These are phyloP conservation scores for Pyrenula aspistea DNA, from an alignment of 495 filamentous ascomycete genomes.

Conservation along the genomic window DNA sequence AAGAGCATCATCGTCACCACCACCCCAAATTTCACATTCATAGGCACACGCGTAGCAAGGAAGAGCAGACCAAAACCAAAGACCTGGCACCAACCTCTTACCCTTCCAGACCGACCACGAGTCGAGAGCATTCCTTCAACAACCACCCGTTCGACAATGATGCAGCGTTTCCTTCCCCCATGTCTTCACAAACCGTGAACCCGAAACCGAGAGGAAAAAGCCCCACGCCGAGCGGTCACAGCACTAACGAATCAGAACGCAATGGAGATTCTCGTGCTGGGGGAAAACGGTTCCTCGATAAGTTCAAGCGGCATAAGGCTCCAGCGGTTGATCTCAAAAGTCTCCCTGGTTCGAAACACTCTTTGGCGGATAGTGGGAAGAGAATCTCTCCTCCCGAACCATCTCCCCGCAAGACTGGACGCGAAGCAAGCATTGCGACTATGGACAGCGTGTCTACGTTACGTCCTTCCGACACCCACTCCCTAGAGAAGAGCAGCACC, in stretches of 20 bases:
- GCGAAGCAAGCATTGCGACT: constrained; percentile 15
- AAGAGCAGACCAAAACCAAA: constrained; percentile 46
- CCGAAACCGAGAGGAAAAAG: constrained; percentile 50
- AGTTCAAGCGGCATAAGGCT: constrained; percentile 45
- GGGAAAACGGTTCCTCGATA: constrained; percentile 54
- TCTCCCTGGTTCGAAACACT: constrained; percentile 31
- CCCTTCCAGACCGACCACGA: constrained; percentile 44
- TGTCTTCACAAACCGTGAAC: constrained; percentile 35
- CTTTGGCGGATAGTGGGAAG: constrained; percentile 42
- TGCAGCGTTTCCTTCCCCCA: constrained; percentile 25
- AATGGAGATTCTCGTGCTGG: constrained; percentile 47
- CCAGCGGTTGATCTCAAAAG: constrained; percentile 40
- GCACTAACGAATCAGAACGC: constrained; percentile 31
- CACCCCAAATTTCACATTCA: constrained; percentile 57
- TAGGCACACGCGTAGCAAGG: constrained; percentile 55
- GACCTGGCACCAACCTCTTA: constrained; percentile 31
- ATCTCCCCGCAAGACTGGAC: constrained; percentile 32
- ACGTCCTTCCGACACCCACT: constrained; percentile 22
- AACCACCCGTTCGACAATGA: constrained; percentile 37
- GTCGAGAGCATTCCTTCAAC: constrained; percentile 55
- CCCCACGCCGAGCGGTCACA: constrained; percentile 60
- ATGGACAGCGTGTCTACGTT: constrained; percentile 31
- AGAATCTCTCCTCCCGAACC: constrained; percentile 22
- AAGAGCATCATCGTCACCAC: constrained; percentile 32
- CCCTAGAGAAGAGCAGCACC: constrained; percentile 18